Base-by-base conservation (phyloP, 2,329 filamentous ascomycete species). In the Mycosphaerella sp. region DNA sequence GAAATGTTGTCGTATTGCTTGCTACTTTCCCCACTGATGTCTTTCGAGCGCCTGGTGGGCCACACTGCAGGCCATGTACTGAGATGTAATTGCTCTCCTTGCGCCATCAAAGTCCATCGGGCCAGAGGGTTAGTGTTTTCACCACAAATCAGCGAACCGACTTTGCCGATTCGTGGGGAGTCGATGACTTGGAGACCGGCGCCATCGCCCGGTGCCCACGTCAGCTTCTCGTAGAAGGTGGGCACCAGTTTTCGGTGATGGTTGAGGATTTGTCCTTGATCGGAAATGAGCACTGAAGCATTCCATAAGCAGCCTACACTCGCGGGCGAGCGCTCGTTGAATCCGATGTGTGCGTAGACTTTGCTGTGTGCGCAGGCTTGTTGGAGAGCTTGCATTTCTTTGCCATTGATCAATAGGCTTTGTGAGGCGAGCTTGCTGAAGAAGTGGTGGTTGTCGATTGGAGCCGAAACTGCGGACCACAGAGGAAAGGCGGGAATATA, bases 61-160 rank as follows among this genome's bases (percentile, higher is more conserved):
- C 78, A 81, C 1, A 79, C 70, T 0, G 77, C 72, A 2, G 79
- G 80, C 79, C 78, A 81, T 0, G 74, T 76, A 0, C 75, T 78
- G 17, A 81, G 75, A 62, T 82, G 79, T 10, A 82, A 63, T 55
- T 81, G 75, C 59, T 82, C 78, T 1, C 75, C 76, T 56, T 81
- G 78, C 0, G 78, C 74, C 69, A 80, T 80, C 1, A 81, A 62
- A 0, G 72, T 59, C 58, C 77, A 81, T 11, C 77, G 64, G 1
- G 79, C 79, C 0, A 82, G 63, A 0, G 78, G 78, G 55, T 82
- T 82, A 0, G 78, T 81, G 46, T 82, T 81, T 64, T 82, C 79
- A 1, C 79, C 79, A 57, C 79, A 81, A 12, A 82, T 80, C 50
- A 81, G 62, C 3, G 65, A 69, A 0, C 78, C 78, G 8, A 81